Base-by-base conservation (phyloP, 1,139 yeast species). In the Schwanniomyces etchellsii region DNA sequence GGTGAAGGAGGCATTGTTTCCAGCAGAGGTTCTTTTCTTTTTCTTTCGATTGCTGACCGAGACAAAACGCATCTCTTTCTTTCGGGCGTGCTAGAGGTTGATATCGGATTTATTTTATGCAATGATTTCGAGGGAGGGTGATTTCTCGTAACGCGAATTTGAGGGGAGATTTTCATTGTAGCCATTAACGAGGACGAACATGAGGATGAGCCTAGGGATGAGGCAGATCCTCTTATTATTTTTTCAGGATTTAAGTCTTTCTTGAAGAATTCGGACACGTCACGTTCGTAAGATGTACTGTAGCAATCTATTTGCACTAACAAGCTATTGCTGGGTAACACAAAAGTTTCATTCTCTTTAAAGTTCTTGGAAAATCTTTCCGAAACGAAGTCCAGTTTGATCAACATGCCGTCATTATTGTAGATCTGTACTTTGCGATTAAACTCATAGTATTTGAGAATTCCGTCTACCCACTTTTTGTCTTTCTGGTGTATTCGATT, bases 391-490 rank as follows among this genome's bases (percentile, higher is more conserved):
- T 58, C 63, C 7, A 57, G 48, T 9, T 58, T 58, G 3, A 70
- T 57, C 14, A 68, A 35, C 24, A 52, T 34, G 12, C 59, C 64
- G 16, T 55, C 60, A 10, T 58, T 63, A 35, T 62, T 64, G 31
- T 50, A 52, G 12, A 75, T 49, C 40, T 71, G 71, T 4, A 71
- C 47, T 37, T 70, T 66, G 30, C 61, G 56, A 44, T 75, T 75
- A 48, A 69, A 57, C 38, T 60, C 66, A 45, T 67, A 74, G 47
- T 56, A 70, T 34, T 55, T 59, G 28, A 75, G 48, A 14, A 37
- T 46, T 2, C 83, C 83, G 39, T 77, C 82, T 30, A 54, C 50
- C 81, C 81, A 77, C 34, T 52, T 56, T 47, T 75, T 75, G 24
- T 63, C 64, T 44, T 64, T 70, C 45, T 77, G 80, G 2, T 47